Evolutionary conservation across 768 basidiomycete species (phyloP), one percentile per base, ranked within the genome.

Genomic region (Pleurotus giganteus): DNA sequence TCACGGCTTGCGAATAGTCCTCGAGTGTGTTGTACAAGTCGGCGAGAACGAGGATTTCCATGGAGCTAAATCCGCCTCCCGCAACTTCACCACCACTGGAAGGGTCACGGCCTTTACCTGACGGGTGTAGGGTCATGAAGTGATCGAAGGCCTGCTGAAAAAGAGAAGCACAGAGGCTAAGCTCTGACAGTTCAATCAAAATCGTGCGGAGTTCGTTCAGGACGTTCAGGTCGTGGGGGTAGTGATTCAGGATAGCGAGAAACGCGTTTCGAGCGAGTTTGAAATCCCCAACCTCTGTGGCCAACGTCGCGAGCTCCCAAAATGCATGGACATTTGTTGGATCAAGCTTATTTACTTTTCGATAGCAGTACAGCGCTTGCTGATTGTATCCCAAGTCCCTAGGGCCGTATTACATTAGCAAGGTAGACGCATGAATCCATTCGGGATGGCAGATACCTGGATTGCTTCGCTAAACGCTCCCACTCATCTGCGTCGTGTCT

Each of bases 351-450:
- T 87, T 81, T 1, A 90, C 82, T 65, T 97, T 95, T 0, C 88
- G 78, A 65, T 90, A 91, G 65, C 96, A 98, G 65, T 98, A 98
- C 31, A 97, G 67, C 2, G 93, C 91, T 68, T 98, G 94, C 56
- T 94, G 89, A 42, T 83, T 79, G 57, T 84, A 85, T 1, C 88
- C 89, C 23, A 85, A 66, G 12, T 84, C 83, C 59, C 92, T 86
- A 57, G 0, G 47, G 28, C 9, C 9, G 21, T 36, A 52, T 43
- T 42, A 6, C 1, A 39, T 8, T 24, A 27, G 3, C 23, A 31
- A 1, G 11, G 19, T 15, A 27, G 11, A 43, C 43, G 37, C 7
- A 11, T n/a, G 26, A 42, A 23, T 28, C 6, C 31, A 52, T 47
- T 47, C 13, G 46, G 7, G 37, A 9, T 15, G 15, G 11, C 0